Base-by-base conservation (phyloP, 805 yeast species). In the Millerozyma miso region DNA sequence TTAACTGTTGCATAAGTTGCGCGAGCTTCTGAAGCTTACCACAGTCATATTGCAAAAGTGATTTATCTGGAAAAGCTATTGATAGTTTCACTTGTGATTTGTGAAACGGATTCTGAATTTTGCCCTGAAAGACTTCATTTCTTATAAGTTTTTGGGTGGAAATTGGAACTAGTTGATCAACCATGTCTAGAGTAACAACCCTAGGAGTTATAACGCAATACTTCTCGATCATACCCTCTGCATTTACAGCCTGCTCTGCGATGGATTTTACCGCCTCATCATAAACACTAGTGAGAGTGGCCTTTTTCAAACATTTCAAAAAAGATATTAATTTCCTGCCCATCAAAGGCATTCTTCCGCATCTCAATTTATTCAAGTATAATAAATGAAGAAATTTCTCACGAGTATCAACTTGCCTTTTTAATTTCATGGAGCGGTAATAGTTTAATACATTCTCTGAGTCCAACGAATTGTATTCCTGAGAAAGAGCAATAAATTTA, bases 41-140 rank as follows among this genome's bases (percentile, higher is more conserved):
- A 71, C 99, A 93, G 62, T 93, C 99, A 60, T 85, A 93, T 59
- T 93, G 95, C 43, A 93, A 64, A 45, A 93, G 68, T 12, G 93
- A 82, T 60, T 90, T 93, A 59, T 93, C 99, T 0, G 99, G 99
- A 61, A 93, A 95, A 14, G 96, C 97, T 53, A 93, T 88, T 0
- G 97, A 83, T 37, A 88, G 67, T 53, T 88, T 86, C 13, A 88
- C 85, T 61, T 91, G 97, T 1, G 91, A 66, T 46, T 83, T 81
- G 58, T 88, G 96, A 66, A 88, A 83, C 12, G 76, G 76, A 37
- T 70, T 70, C 1, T 53, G 55, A 80, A 86, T 60, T 71, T 74
- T 20, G 50, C 65, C 49, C 53, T 44, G 37, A 38, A 54, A 54
- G 36, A 74, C 58, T 39, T 57, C 65, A 20, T 60, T 45, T 33